phyloP scores from a whole-genome alignment of 352 stramenopile species.

The Peronosclerospora sorghi region DNA sequence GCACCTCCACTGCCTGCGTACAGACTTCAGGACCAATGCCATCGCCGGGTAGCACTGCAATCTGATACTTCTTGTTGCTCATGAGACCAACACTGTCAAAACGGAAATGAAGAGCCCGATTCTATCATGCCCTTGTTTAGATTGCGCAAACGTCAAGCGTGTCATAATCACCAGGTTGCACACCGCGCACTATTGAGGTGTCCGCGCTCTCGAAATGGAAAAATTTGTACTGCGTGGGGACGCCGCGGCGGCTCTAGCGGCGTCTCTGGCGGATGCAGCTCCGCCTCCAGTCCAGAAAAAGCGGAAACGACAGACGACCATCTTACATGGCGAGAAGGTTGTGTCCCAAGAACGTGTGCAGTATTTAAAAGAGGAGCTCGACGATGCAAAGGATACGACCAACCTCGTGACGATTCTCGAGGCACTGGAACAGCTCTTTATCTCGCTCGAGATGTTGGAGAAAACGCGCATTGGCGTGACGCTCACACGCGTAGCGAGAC shows the following conservation, averaged over 20 bases:
- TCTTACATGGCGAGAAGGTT: slow-evolving; percentile 59
- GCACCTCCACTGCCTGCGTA: slow-evolving; percentile 85
- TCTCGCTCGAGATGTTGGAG: slow-evolving; percentile 77
- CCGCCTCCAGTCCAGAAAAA: slow-evolving; percentile 11
- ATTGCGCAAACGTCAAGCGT: no score
- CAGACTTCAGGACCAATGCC: slow-evolving; percentile 99
- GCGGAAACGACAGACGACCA: slow-evolving; percentile 47
- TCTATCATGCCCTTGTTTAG: no score
- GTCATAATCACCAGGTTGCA: no score
- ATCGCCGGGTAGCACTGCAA: slow-evolving; percentile 95
- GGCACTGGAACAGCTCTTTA: slow-evolving; percentile 49
- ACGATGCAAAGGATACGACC: slow-evolving; percentile 31
- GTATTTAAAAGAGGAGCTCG: slow-evolving; percentile 54
- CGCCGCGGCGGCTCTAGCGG: slow-evolving; percentile 22
- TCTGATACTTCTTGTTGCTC: slow-evolving; percentile 45
- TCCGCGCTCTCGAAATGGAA: slow-evolving; percentile 26
- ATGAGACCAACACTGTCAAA: neutral
- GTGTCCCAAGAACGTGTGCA: slow-evolving; percentile 55
- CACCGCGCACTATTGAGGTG: neutral
- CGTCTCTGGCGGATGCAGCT: slow-evolving; percentile 4
- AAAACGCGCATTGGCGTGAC: slow-evolving; percentile 44
- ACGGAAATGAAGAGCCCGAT: no score
- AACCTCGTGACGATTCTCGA: slow-evolving; percentile 42
- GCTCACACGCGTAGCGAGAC: slow-evolving; percentile 22
- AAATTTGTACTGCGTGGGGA: slow-evolving; percentile 48